Percentiles rank a stretch among this genome's conserved stretches.
These are phyloP conservation scores for Tarenaya hassleriana DNA, from an alignment of 345 rosid genomes.

Conservation along the genomic window DNA sequence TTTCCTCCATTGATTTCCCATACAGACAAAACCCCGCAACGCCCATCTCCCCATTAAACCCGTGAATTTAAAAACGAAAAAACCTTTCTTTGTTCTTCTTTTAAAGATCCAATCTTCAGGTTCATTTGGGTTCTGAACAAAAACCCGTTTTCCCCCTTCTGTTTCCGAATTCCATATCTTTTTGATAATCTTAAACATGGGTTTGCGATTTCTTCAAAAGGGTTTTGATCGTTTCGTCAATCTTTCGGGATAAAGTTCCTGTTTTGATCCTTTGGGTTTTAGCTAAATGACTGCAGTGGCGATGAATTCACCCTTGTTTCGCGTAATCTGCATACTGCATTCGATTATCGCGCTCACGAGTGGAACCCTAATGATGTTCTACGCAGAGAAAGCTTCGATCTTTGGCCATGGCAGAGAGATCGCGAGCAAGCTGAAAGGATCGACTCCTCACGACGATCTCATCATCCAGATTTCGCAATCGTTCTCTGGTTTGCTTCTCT, in stretches of 20 bases:
- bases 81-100: background rate
- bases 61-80: constrained; percentile 5
- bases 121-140: no score
- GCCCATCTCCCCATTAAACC: constrained; percentile 9
- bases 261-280: background rate
- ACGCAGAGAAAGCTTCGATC: constrained; percentile 53
- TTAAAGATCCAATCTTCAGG: constrained; percentile 8
- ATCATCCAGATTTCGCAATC: constrained; percentile 82
- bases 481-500: constrained; percentile 83
- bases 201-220: constrained; percentile 6
- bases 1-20: constrained; percentile 14
- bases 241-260: background rate
- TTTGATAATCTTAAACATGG: background rate
- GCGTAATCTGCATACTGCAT: constrained; percentile 54
- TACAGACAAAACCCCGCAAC: constrained; percentile 15
- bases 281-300: constrained; percentile 3
- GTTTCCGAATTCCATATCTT: background rate
- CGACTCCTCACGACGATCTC: constrained; percentile 85
- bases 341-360: constrained; percentile 63
- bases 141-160: background rate
- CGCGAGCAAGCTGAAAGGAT: constrained; percentile 67
- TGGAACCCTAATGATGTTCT: constrained; percentile 79
- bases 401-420: constrained; percentile 54
- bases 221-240: background rate
- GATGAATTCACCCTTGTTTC: constrained; percentile 38